Conservation (phyloP, 208 protist species). For the Trypanosoma theileri region DNA sequence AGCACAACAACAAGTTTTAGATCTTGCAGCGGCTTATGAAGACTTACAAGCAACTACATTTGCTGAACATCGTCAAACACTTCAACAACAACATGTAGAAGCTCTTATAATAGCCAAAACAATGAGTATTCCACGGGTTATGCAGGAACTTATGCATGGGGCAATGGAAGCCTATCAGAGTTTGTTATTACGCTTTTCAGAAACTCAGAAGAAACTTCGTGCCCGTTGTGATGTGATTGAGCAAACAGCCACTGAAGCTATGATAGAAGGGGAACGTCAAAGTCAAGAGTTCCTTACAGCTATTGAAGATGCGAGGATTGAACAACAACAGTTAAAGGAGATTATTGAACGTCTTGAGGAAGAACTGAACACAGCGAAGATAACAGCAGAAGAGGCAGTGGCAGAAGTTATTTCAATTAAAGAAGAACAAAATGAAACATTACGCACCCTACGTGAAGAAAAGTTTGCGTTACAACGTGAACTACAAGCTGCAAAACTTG, state of each 20-base stretch:
- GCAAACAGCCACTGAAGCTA: conserved; percentile 50
- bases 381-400: conserved; percentile 25
- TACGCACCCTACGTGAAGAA: conserved; percentile 42
- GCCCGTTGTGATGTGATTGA: conserved; percentile 58
- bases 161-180: conserved; percentile 31
- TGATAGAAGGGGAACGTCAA: conserved; percentile 64
- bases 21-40: conserved; percentile 36
- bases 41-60: conserved; percentile 11
- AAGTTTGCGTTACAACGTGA: conserved; percentile 48
- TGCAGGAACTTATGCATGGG: conserved; percentile 37
- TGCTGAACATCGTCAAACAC: conserved; percentile 13
- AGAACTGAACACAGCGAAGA: conserved; percentile 32
- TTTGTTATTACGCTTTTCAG: conserved; percentile 33
- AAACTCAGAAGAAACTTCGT: conserved; percentile 37
- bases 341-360: conserved; percentile 44
- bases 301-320: conserved; percentile 54
- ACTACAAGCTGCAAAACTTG: conserved; percentile 37
- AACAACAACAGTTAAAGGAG: conserved; percentile 50
- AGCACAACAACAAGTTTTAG: conserved; percentile 38
- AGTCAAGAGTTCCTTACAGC: conserved; percentile 38
- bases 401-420: conserved; percentile 34
- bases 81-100: conserved; percentile 35
- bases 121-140: conserved; percentile 37
- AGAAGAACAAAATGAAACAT: conserved; percentile 29
- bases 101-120: conserved; percentile 58